These are phyloP conservation scores for Vitis labrusca DNA, from an alignment of 164 flowering plant genomes.

Conservation along the genomic window DNA sequence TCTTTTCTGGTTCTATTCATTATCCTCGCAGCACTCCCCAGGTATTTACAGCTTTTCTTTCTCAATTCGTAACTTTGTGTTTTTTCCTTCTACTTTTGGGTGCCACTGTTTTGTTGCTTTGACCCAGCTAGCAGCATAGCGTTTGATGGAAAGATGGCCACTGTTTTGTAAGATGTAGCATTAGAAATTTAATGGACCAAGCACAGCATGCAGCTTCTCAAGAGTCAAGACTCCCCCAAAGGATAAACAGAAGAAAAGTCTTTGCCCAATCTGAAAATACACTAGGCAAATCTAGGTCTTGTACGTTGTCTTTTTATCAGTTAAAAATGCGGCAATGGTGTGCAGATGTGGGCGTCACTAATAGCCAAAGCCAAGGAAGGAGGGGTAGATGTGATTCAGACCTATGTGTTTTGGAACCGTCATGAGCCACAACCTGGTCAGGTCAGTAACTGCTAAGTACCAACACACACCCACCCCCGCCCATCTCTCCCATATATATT, in stretches of 20 bases:
- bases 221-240: no score
- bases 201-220: neutral
- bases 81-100: no score
- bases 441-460: constrained; percentile 26
- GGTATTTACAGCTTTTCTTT: constrained; percentile 7
- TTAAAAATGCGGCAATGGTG: neutral
- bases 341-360: constrained; percentile 86
- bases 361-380: constrained; percentile 74
- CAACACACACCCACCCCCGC: constrained; percentile 1
- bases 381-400: constrained; percentile 74
- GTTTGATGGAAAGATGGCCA: no score
- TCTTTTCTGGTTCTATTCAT: constrained; percentile 37
- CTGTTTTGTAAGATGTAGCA: no score
- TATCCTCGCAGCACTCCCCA: constrained; percentile 42
- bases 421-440: constrained; percentile 81
- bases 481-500: neutral
- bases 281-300: no score
- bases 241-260: no score
- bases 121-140: no score
- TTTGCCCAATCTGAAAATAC: no score
- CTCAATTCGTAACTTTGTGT: no score
- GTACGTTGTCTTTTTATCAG: no score
- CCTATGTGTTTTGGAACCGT: constrained; percentile 80
- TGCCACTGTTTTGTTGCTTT: no score
- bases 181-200: neutral